Evolutionary conservation across 164 flowering plant genomes (phyloP).

Genomic region (Magnolia sinica): DNA sequence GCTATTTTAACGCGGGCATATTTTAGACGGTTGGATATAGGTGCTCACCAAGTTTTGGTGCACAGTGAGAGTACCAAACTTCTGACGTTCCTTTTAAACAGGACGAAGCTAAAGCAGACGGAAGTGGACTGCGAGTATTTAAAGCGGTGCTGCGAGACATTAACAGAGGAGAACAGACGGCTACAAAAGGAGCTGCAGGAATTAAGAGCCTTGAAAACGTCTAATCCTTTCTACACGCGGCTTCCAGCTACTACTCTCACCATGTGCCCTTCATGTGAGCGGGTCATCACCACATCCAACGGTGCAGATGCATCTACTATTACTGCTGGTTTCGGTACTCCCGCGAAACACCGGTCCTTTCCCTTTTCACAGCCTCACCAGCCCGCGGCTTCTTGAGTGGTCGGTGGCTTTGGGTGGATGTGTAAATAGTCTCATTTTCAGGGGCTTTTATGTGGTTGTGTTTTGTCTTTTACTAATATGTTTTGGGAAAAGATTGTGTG

Average conservation of each 20-base stretch:
- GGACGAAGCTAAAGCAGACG: constrained; percentile 93
- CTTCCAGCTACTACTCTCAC: constrained; percentile 92
- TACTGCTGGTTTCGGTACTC: constrained; percentile 1
- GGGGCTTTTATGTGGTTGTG: background rate
- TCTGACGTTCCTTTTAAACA: constrained; percentile 8
- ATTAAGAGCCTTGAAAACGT: constrained; percentile 63
- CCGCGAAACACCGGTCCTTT: constrained; percentile 19
- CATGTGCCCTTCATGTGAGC: constrained; percentile 92
- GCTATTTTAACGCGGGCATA: no score
- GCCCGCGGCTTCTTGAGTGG: constrained; percentile 20
- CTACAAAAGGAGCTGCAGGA: constrained; percentile 82
- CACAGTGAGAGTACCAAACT: background rate
- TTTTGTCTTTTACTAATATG: background rate
- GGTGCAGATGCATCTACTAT: constrained; percentile 11
- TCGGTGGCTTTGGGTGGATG: background rate
- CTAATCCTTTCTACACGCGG: constrained; percentile 84
- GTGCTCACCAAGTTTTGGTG: background rate
- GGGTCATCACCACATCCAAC: constrained; percentile 52
- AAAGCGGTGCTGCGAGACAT: constrained; percentile 78
- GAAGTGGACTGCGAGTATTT: constrained; percentile 95
- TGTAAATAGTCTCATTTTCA: constrained; percentile 6
- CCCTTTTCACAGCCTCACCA: constrained; percentile 27
- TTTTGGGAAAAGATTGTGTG: no score
- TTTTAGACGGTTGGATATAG: no score
- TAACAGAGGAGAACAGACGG: constrained; percentile 86